Percentiles rank a stretch among this genome's conserved stretches.
Conservation (phyloP, 2,329 filamentous ascomycete species). For the Tolypocladium tropicale region DNA sequence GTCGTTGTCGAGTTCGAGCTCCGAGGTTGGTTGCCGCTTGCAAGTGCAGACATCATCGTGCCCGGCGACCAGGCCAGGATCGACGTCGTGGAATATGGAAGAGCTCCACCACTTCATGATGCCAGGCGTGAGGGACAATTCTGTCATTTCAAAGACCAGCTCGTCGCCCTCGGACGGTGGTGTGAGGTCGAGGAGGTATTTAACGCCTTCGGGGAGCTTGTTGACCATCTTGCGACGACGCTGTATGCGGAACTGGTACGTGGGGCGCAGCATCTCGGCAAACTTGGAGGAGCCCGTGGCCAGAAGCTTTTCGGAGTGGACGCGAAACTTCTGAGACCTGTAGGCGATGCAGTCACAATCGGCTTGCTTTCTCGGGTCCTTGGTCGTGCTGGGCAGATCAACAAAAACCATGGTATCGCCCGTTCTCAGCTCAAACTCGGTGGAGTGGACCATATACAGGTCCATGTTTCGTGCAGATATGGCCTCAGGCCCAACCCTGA, state of each 20-base stretch:
- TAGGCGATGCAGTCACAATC: conserved; percentile 26
- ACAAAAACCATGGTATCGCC: conserved; percentile 37
- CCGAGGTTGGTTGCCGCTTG: neutral
- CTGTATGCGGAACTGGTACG: conserved; percentile 27
- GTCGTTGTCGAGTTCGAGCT: neutral
- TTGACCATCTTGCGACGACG: conserved; percentile 25
- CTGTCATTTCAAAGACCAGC: conserved; percentile 46
- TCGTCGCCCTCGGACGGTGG: conserved; percentile 53
- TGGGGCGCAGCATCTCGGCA: conserved; percentile 29
- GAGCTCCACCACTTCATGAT: conserved; percentile 45
- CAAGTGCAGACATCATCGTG: conserved; percentile 31
- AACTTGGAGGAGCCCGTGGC: conserved; percentile 37
- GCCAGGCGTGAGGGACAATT: conserved; percentile 45
- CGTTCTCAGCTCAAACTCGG: conserved; percentile 13
- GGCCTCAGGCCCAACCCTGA: conserved; percentile 4
- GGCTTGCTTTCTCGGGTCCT: conserved; percentile 6
- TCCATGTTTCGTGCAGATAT: conserved; percentile 13
- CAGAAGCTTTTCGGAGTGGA: conserved; percentile 36
- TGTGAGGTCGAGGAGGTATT: conserved; percentile 53
- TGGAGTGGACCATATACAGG: conserved; percentile 15
- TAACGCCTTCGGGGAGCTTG: conserved; percentile 31
- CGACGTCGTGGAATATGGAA: conserved; percentile 19
- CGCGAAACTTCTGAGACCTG: conserved; percentile 26
- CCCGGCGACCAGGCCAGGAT: conserved; percentile 21
- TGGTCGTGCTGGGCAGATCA: conserved; percentile 20